Evolutionary conservation across 371 early-diverging fungal species (phyloP).

Genomic region (Rhizomucor pusillus): DNA sequence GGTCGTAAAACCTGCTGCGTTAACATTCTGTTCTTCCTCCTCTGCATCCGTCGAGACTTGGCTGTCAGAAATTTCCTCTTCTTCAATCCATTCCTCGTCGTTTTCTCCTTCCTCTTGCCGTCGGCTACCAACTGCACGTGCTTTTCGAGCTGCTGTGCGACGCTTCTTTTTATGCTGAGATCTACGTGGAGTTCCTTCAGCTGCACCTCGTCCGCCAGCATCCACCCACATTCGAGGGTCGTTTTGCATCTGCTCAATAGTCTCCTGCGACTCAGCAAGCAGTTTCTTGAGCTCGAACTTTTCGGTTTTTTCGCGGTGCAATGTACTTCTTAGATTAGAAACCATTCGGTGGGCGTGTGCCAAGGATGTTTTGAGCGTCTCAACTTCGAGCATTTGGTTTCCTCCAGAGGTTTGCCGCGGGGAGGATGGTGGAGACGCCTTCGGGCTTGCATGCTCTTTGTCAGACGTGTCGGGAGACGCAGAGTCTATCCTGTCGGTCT

Average conservation of each 20-base stretch:
- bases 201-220: conserved; percentile 4
- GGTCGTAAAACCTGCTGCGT: conserved; percentile 9
- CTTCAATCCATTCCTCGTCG: conserved; percentile 2
- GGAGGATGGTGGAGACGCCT: conserved; percentile 13
- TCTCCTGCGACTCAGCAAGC: conserved; percentile 63
- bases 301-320: conserved; percentile 51
- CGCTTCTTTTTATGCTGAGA: conserved; percentile 2
- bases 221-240: conserved; percentile 32
- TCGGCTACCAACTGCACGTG: conserved; percentile 1
- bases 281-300: conserved; percentile 63
- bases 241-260: conserved; percentile 56
- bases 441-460: conserved; percentile 2
- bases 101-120: conserved; percentile 2
- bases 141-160: conserved; percentile 4
- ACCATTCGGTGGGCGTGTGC: conserved; percentile 53
- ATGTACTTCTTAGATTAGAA: conserved; percentile 43
- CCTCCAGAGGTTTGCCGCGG: conserved; percentile 19
- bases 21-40: background rate
- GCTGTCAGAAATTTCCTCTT: conserved; percentile 4
- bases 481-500: background rate
- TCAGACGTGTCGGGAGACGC: conserved; percentile 2
- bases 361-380: conserved; percentile 45
- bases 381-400: conserved; percentile 38
- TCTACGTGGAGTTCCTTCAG: background rate
- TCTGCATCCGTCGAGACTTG: conserved; percentile 1